A percentile compares a stretch with the other conserved stretches of the same genome.
Evolutionary conservation across 192 early-diverging fungal genomes (phyloP).

Genomic region (Chytriomyces sp.): DNA sequence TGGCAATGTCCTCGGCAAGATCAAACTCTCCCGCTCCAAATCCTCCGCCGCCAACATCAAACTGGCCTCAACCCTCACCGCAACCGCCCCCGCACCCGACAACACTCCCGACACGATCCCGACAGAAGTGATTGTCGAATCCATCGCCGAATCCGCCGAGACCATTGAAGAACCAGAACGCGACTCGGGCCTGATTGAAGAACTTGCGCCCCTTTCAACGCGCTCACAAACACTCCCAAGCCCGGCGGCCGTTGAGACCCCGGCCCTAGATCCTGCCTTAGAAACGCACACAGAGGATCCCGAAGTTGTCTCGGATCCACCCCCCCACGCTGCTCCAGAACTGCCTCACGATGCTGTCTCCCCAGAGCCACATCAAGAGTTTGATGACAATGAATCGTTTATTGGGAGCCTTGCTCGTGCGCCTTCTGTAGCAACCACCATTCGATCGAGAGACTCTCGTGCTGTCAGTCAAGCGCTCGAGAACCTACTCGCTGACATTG

Average conservation of each 20-base stretch:
- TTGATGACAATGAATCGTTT: slow-evolving; percentile 1
- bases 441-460: not conserved
- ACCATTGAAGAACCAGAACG: too few relatives aligned
- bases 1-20: not conserved
- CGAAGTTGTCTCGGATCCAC: not conserved
- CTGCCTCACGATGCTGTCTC: not conserved
- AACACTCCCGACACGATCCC: too few relatives aligned
- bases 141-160: too few relatives aligned
- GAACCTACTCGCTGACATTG: not conserved
- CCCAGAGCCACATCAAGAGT: not conserved
- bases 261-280: not conserved
- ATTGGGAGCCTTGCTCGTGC: not conserved
- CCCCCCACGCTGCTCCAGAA: too few relatives aligned
- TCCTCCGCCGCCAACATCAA: too few relatives aligned
- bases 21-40: not conserved
- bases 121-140: too few relatives aligned
- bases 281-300: not conserved
- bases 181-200: too few relatives aligned
- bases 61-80: too few relatives aligned
- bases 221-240: too few relatives aligned
- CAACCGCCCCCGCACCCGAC: too few relatives aligned
- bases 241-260: not conserved
- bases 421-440: not conserved
- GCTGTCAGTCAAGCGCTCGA: not conserved
- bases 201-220: too few relatives aligned